A percentile compares a stretch with the other conserved stretches of the same genome.
phyloP scores from a whole-genome alignment of 352 stramenopile genomes.

The Pythium sukuiense region DNA sequence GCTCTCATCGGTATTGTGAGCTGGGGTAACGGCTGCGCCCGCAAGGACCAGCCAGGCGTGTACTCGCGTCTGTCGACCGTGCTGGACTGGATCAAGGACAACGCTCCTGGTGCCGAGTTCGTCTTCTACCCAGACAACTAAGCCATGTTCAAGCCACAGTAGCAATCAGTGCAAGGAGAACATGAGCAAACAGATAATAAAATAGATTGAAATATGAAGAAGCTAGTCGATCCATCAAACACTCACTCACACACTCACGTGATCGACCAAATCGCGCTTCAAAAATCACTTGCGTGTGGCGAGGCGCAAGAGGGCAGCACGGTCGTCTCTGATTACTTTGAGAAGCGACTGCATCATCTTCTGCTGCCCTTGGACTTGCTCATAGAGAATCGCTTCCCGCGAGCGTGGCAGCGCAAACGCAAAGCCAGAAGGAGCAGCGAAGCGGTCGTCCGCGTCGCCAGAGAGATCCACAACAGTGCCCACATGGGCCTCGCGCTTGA shows the following conservation, averaged over 20 bases:
- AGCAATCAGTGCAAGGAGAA: neutral
- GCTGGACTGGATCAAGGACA: conserved; percentile 5
- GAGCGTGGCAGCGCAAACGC: neutral
- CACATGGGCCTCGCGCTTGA: neutral
- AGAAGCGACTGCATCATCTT: conserved; percentile 5
- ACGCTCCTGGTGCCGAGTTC: conserved; percentile 10
- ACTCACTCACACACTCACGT: no score
- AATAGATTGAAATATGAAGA: neutral
- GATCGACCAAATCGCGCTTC: no score
- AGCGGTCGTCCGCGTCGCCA: neutral
- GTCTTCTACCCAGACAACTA: conserved; percentile 5
- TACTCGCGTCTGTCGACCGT: conserved; percentile 3
- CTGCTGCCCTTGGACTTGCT: conserved; percentile 5
- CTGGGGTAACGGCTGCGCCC: conserved; percentile 26
- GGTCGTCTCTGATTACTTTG: conserved; percentile 10
- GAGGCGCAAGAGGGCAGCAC: conserved; percentile 4
- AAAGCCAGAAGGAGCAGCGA: neutral
- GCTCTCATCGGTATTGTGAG: conserved; percentile 28
- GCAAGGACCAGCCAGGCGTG: conserved; percentile 11
- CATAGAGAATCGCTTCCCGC: neutral
- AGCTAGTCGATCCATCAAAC: no score
- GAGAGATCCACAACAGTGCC: neutral
- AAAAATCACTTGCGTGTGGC: neutral
- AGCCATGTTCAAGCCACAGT: neutral
- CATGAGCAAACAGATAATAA: neutral